Conservation (phyloP, 148 eudicot genomes). For the Salicornia ramosissima region DNA sequence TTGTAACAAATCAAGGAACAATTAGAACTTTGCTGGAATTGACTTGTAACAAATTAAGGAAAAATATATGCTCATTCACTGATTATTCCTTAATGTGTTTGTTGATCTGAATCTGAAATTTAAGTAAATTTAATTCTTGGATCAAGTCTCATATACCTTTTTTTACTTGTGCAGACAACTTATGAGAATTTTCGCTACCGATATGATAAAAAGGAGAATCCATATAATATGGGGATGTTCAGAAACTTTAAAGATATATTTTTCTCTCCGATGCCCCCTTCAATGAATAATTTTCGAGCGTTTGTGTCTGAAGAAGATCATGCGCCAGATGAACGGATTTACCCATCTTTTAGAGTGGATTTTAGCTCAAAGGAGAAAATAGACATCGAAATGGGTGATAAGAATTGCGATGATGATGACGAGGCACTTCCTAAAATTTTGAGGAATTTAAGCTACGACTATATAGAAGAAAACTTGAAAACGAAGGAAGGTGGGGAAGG, state of each 20-base stretch:
- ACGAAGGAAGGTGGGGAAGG: constrained; percentile 40
- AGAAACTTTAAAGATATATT: constrained; percentile 57
- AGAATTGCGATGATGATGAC: constrained; percentile 35
- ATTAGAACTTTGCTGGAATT: not conserved
- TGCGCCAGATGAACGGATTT: constrained; percentile 25
- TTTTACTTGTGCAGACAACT: constrained; percentile 61
- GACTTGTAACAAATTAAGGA: no score
- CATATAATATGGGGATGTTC: constrained; percentile 54
- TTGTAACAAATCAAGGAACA: not conserved
- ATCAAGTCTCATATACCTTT: constrained; percentile 12
- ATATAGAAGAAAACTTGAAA: constrained; percentile 50
- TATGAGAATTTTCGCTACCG: constrained; percentile 90
- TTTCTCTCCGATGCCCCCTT: constrained; percentile 53
- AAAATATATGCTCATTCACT: not conserved
- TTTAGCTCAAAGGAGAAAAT: constrained; percentile 66
- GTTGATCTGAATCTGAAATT: not conserved
- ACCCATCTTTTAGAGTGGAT: constrained; percentile 31
- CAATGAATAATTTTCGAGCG: constrained; percentile 63
- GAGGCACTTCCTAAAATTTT: constrained; percentile 72
- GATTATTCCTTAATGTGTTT: not conserved
- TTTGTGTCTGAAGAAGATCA: constrained; percentile 42
- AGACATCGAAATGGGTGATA: constrained; percentile 66
- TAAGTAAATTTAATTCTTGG: constrained; percentile 7
- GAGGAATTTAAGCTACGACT: constrained; percentile 62
- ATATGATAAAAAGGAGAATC: constrained; percentile 79